phyloP scores from a whole-genome alignment of 2,329 filamentous ascomycete genomes.

The Diaporthe citri region DNA sequence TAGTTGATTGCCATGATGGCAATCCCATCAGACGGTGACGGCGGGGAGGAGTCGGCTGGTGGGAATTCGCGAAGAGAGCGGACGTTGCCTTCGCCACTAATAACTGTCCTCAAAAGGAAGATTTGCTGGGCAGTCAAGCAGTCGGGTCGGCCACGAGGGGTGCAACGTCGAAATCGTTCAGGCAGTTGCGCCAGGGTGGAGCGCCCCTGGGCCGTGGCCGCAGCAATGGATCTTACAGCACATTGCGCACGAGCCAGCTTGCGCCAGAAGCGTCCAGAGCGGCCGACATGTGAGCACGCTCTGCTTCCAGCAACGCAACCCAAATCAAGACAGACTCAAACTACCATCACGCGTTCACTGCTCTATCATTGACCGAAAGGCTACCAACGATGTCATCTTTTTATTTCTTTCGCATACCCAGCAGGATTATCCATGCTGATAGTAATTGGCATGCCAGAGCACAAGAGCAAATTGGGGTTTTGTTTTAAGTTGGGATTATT shows the following conservation, averaged over 20 bases:
- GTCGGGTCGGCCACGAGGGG: conserved; percentile 26
- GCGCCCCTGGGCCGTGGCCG: not conserved
- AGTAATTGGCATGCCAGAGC: too few species aligned
- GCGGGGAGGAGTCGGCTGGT: not conserved
- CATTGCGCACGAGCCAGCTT: not conserved
- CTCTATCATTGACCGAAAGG: too few species aligned
- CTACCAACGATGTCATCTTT: not conserved
- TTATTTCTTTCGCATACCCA: too few species aligned
- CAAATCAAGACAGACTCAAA: too few species aligned
- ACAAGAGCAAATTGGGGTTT: too few species aligned
- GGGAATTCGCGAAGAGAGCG: not conserved
- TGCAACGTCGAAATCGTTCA: not conserved
- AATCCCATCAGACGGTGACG: conserved; percentile 36
- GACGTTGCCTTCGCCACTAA: conserved; percentile 9
- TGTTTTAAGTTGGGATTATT: not conserved
- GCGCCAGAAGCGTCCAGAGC: not conserved
- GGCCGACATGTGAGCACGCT: not conserved
- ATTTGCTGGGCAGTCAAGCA: conserved; percentile 22
- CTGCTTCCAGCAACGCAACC: not conserved
- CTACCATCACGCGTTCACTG: too few species aligned
- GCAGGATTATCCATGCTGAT: too few species aligned
- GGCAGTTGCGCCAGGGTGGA: not conserved
- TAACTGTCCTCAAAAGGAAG: conserved; percentile 13
- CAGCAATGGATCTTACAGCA: not conserved
- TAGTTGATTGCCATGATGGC: conserved; percentile 72